Base-by-base conservation (phyloP, 768 basidiomycete species). In the Rhodotorula sphaerocarpa region DNA sequence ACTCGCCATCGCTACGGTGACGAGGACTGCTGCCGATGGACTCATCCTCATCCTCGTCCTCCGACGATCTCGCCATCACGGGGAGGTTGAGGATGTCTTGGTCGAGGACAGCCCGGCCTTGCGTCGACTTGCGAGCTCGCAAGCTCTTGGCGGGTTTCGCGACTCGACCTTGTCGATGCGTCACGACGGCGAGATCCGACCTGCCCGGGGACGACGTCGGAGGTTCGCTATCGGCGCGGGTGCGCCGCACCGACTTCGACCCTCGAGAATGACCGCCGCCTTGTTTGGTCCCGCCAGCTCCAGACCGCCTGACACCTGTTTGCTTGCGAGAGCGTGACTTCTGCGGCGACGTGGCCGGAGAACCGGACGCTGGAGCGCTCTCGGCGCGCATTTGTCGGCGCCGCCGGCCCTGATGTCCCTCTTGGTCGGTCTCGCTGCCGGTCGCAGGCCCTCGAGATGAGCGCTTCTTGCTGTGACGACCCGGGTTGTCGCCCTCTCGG, bases 171-270 rank as follows among this genome's bases (percentile, higher is more conserved):
- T 44, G 43, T n/a, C 44, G 45, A 23, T 34, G 25, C 42, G 25
- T 31, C 0, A 45, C 3, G 11, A 11, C 15, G 1, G 44, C 39
- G 9, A 47, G 34, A n/a, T 18, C 20, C 12, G 7, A 25, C 14
- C 25, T n/a, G 21, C 3, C 18, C n/a, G 41, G 57, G 14, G 60
- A 61, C 10, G 61, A 56, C n/a, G 55, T 43, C 21, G 55, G 55
- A 11, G 61, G 61, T 42, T 62, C 61, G 43, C 61, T 62, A 20
- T 62, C 61, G 42, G 55, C 55, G 23, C 61, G 55, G 25, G 21
- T 44, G 11, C 23, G 43, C 21, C 43, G 43, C 7, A 18, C 20
- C 23, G 43, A 30, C 14, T 25, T 41, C 6, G 34, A 12, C 12
- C 12, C 15, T 4, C 33, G 46, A 27, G 46, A 3, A 25, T n/a